Evolutionary conservation across 108 stramenopile species (phyloP).

Genomic region (Skeletonema tropicum): DNA sequence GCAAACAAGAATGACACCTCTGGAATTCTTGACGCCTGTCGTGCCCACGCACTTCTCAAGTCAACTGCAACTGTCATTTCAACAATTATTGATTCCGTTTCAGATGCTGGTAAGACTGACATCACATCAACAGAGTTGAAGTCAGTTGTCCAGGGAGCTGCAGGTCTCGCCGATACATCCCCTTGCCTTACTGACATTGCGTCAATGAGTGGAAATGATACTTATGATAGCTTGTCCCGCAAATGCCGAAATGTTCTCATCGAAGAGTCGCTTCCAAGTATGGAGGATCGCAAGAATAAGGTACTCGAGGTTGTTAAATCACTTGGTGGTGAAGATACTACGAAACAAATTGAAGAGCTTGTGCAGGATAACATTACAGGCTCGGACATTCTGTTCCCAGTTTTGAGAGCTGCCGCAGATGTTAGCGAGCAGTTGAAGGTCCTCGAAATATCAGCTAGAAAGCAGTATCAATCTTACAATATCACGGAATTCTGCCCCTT

Average conservation of each 20-base stretch:
- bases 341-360: conserved; percentile 62
- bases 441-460: conserved; percentile 85
- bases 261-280: conserved; percentile 91
- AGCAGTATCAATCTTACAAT: conserved; percentile 84
- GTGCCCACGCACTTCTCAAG: conserved; percentile 82
- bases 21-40: conserved; percentile 82
- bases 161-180: conserved; percentile 71
- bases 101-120: conserved; percentile 73
- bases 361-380: conserved; percentile 83
- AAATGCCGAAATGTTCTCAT: conserved; percentile 89
- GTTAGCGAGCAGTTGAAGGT: conserved; percentile 63
- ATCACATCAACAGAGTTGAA: conserved; percentile 44
- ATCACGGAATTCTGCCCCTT: conserved; percentile 65
- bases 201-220: conserved; percentile 80
- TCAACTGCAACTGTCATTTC: conserved; percentile 74
- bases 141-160: conserved; percentile 79
- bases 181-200: conserved; percentile 93
- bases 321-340: conserved; percentile 40
- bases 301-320: conserved; percentile 60
- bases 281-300: conserved; percentile 73
- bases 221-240: conserved; percentile 80
- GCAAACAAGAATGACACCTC: conserved; percentile 68
- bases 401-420: conserved; percentile 58
- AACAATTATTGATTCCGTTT: conserved; percentile 84
- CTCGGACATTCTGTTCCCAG: conserved; percentile 85